A percentile compares a stretch with the other conserved stretches of the same genome.
phyloP scores from a whole-genome alignment of 2,329 filamentous ascomycete species.

The Phialophora verrucosa region DNA sequence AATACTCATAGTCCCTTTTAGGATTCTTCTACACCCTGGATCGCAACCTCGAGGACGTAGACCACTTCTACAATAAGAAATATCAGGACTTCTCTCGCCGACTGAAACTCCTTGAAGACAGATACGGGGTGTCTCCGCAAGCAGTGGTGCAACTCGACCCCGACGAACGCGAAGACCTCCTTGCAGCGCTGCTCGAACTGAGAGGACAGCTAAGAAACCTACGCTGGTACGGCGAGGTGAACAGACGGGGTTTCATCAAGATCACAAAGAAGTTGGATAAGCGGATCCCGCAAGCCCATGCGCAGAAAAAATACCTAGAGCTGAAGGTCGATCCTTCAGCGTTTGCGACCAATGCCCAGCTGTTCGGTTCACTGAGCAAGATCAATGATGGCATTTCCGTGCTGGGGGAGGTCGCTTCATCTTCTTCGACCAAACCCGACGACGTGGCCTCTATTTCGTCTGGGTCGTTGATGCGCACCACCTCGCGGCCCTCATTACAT shows the following conservation, averaged over 20 bases:
- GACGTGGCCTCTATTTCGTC: slow-evolving; percentile 53
- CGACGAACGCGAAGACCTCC: slow-evolving; percentile 89
- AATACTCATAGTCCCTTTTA: slow-evolving; percentile 50
- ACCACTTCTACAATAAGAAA: slow-evolving; percentile 96
- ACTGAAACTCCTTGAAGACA: slow-evolving; percentile 82
- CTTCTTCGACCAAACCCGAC: slow-evolving; percentile 56
- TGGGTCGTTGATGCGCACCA: slow-evolving; percentile 75
- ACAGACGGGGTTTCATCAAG: slow-evolving; percentile 92
- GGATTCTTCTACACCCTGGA: slow-evolving; percentile 98
- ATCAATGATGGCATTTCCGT: slow-evolving; percentile 93
- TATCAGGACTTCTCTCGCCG: slow-evolving; percentile 82
- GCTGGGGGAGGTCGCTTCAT: slow-evolving; percentile 74
- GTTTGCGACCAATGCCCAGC: slow-evolving; percentile 76
- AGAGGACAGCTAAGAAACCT: slow-evolving; percentile 86
- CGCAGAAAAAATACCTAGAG: slow-evolving; percentile 83
- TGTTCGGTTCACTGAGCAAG: slow-evolving; percentile 64
- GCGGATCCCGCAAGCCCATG: slow-evolving; percentile 76
- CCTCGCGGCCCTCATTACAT: slow-evolving; percentile 75
- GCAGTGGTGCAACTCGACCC: slow-evolving; percentile 75
- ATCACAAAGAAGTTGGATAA: slow-evolving; percentile 99
- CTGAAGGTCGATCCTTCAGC: slow-evolving; percentile 88
- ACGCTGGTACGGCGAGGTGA: slow-evolving; percentile 98
- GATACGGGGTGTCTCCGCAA: slow-evolving; percentile 78
- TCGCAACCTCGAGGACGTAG: slow-evolving; percentile 95
- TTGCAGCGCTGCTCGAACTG: slow-evolving; percentile 86